Percentiles rank a stretch among this genome's conserved stretches.
phyloP scores from a whole-genome alignment of 768 basidiomycete species.

The Sistotremastrum suecicum region DNA sequence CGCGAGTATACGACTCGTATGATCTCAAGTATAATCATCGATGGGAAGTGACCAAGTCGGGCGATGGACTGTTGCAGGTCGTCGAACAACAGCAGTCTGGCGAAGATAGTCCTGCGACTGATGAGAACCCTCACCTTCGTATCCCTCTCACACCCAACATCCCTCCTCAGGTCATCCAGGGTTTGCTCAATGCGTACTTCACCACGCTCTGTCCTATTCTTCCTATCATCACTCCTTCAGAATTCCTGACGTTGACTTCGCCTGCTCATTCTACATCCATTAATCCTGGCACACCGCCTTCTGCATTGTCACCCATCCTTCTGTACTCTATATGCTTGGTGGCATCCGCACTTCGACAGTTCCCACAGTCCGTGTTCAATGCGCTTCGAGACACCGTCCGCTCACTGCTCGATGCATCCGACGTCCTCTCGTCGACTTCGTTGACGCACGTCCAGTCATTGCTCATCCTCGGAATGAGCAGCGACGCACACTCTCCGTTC shows the following conservation, averaged over 20 bases:
- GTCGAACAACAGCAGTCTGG: slow-evolving; percentile 33
- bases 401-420: slow-evolving; percentile 73
- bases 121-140: slow-evolving; percentile 37
- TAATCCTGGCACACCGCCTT: slow-evolving; percentile 51
- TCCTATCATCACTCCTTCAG: slow-evolving; percentile 76
- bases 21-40: slow-evolving; percentile 80
- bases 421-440: slow-evolving; percentile 77
- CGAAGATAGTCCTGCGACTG: slow-evolving; percentile 19
- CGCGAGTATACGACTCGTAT: slow-evolving; percentile 74
- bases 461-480: slow-evolving; percentile 74
- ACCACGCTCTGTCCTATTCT: slow-evolving; percentile 76
- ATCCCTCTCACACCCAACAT: slow-evolving; percentile 60
- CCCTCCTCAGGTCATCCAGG: slow-evolving; percentile 65
- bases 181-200: slow-evolving; percentile 86
- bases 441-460: slow-evolving; percentile 81
- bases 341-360: slow-evolving; percentile 72
- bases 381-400: slow-evolving; percentile 82
- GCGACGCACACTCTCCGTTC: slow-evolving; percentile 82
- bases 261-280: not conserved
- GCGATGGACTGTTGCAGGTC: slow-evolving; percentile 81
- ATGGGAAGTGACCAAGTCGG: slow-evolving; percentile 71
- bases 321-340: slow-evolving; percentile 92
- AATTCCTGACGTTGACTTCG: slow-evolving; percentile 49
- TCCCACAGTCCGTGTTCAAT: slow-evolving; percentile 79
- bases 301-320: slow-evolving; percentile 31